Percentiles rank a stretch among this genome's conserved stretches.
These are phyloP conservation scores for Neonectria hederae DNA, from an alignment of 2,329 filamentous ascomycete species.

Conservation along the genomic window DNA sequence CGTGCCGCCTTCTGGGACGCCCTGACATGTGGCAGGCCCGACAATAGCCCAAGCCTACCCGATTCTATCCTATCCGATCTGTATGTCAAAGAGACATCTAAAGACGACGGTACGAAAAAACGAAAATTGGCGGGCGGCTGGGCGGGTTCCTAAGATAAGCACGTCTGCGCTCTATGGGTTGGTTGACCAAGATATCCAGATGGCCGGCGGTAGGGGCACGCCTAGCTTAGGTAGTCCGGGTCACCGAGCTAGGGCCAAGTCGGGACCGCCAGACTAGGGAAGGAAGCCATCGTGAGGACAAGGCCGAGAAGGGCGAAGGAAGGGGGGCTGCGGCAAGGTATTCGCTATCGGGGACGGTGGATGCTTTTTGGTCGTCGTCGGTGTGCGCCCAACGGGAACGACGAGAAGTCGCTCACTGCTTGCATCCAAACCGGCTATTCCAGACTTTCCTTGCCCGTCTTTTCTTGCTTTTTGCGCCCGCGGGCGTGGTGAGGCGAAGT, in stretches of 20 bases:
- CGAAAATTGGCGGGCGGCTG: slow-evolving; percentile 8
- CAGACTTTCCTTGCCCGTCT: slow-evolving; percentile 4
- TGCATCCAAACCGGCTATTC: slow-evolving; percentile 9
- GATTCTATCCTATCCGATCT: slow-evolving; percentile 4
- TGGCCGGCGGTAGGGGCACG: slow-evolving; percentile 20
- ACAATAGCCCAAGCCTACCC: slow-evolving; percentile 2
- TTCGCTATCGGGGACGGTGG: slow-evolving; percentile 28
- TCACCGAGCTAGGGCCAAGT: slow-evolving; percentile 16
- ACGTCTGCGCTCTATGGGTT: slow-evolving; percentile 2
- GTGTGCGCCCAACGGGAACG: slow-evolving; percentile 30
- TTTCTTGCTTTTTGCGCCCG: slow-evolving; percentile 14
- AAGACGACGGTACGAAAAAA: background rate
- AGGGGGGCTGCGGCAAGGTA: slow-evolving; percentile 6
- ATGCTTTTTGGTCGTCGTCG: slow-evolving; percentile 15
- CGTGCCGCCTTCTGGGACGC: background rate
- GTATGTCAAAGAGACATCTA: slow-evolving; percentile 20
- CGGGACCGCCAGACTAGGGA: slow-evolving; percentile 10
- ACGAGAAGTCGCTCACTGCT: slow-evolving; percentile 19
- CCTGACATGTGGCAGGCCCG: slow-evolving; percentile 1
- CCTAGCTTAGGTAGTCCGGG: slow-evolving; percentile 7
- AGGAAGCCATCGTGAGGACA: slow-evolving; percentile 26
- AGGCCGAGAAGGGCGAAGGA: background rate
- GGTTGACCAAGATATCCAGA: slow-evolving; percentile 12
- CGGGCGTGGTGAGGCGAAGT: background rate
- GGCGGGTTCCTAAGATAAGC: slow-evolving; percentile 22